These are phyloP conservation scores for Leptodermis oblonga DNA, from an alignment of 257 asterid species.

Conservation along the genomic window DNA sequence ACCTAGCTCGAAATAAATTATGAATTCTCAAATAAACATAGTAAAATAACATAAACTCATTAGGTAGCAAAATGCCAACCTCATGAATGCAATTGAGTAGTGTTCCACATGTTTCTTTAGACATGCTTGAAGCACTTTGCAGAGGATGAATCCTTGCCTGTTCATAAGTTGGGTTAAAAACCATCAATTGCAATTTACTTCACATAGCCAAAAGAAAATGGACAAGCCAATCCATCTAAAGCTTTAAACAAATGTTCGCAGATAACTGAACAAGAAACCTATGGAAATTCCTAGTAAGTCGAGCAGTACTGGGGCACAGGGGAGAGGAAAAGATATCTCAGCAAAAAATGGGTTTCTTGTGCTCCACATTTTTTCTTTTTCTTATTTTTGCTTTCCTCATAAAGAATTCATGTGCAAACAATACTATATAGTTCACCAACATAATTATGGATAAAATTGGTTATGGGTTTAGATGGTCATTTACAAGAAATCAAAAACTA, in stretches of 20 bases:
- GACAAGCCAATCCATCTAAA: not conserved
- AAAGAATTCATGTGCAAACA: slow-evolving; percentile 5
- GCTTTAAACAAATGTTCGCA: not conserved
- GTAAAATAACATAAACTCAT: slow-evolving; percentile 10
- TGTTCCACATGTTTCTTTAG: slow-evolving; percentile 58
- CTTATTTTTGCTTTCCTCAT: not conserved
- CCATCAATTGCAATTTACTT: not conserved
- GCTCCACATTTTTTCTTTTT: too few relatives aligned
- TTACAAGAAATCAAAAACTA: not conserved
- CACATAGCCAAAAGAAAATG: slow-evolving; percentile 9
- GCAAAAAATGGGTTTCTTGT: not conserved
- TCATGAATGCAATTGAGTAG: slow-evolving; percentile 82
- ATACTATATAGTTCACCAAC: not conserved
- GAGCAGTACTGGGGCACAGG: not conserved
- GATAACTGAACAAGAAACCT: not conserved
- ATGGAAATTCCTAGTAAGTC: not conserved
- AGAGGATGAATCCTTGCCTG: slow-evolving; percentile 93
- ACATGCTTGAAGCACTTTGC: slow-evolving; percentile 73
- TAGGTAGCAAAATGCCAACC: slow-evolving; percentile 37
- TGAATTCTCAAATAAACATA: slow-evolving; percentile 16
- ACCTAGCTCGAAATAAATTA: slow-evolving; percentile 57
- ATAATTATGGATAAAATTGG: not conserved
- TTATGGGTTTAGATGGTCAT: not conserved
- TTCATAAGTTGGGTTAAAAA: slow-evolving; percentile 19
- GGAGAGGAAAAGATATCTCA: slow-evolving; percentile 6